Base-by-base conservation (phyloP, 2,329 filamentous ascomycete genomes). In the Aspergillus versicolor region DNA sequence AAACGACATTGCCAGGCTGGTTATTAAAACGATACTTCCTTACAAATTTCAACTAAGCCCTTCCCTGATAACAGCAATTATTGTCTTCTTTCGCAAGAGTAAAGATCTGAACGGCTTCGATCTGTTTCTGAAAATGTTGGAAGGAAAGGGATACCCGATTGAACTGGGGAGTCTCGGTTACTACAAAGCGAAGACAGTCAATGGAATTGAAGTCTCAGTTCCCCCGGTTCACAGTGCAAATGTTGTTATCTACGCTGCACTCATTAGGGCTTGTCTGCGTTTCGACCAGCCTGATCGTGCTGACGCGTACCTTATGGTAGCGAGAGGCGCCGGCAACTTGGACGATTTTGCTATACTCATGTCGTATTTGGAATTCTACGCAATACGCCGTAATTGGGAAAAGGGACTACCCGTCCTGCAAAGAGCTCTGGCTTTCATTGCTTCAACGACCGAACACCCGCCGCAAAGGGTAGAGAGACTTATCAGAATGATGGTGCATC, bases 41-140 rank as follows among this genome's bases (percentile, higher is more conserved):
- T 67, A 76, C 59, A 63, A 66, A n/a, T 75, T 76, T 49, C 64
- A 65, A 13, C 51, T 77, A 42, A 73, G 58, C 40, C 62, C 68
- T 3, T 68, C 74, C 2, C 61, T 76, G 19, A 73, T 77, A 27
- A 64, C 73, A 40, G 64, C 72, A 0, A 73, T 74, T 5, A 32
- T 77, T 27, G 67, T 66, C 12, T 75, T 71, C 54, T 76, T 68
- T 57, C 72, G 71, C 44, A 77, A 75, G 58, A 68, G 71, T 2
- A 75, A 73, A 53, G 73, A 77, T 43, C 65, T 77, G 4, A 72
- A 70, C 42, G 66, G 68, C n/a, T 77, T 77, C 41, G 74, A 77
- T 49, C 55, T 70, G 21, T 75, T 77, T 50, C 57, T 77, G 32
- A 62, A 69, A 42, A 72, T 73, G 66, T 59, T 77, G 11, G 66